These are phyloP conservation scores for Debaryomycetaceae sp. DNA, from an alignment of 1,139 yeast species.

Conservation along the genomic window DNA sequence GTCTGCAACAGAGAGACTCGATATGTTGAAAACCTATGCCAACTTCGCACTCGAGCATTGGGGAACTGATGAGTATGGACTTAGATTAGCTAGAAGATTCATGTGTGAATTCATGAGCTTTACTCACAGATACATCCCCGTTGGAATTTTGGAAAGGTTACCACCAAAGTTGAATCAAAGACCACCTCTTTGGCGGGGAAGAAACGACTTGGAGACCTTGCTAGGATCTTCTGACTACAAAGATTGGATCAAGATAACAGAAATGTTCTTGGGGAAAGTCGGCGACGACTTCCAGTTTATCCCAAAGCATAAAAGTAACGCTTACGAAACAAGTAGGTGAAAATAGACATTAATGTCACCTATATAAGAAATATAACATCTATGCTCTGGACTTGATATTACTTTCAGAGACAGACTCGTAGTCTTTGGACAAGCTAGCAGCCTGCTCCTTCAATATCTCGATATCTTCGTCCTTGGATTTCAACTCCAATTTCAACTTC, in stretches of 20 bases:
- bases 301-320: constrained; percentile 93
- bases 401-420: constrained; percentile 35
- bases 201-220: constrained; percentile 88
- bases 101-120: constrained; percentile 93
- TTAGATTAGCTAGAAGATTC: constrained; percentile 82
- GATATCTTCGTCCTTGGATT: constrained; percentile 60
- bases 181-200: constrained; percentile 92
- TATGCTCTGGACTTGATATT: constrained; percentile 6
- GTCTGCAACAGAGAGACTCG: constrained; percentile 83
- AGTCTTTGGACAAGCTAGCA: constrained; percentile 60
- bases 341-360: not conserved
- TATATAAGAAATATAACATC: not conserved
- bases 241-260: constrained; percentile 97
- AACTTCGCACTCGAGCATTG: constrained; percentile 89
- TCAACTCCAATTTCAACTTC: constrained; percentile 52
- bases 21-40: constrained; percentile 64
- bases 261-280: constrained; percentile 89
- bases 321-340: constrained; percentile 41
- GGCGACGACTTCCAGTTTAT: constrained; percentile 70
- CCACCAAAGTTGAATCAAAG: constrained; percentile 92
- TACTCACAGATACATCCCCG: constrained; percentile 91
- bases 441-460: constrained; percentile 71
- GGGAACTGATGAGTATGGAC: constrained; percentile 97
- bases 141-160: constrained; percentile 82
- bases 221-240: constrained; percentile 79